Evolutionary conservation across 2,329 filamentous ascomycete species (phyloP), one percentile per base, ranked within the genome.

Genomic region (Leptographium radiaticola): DNA sequence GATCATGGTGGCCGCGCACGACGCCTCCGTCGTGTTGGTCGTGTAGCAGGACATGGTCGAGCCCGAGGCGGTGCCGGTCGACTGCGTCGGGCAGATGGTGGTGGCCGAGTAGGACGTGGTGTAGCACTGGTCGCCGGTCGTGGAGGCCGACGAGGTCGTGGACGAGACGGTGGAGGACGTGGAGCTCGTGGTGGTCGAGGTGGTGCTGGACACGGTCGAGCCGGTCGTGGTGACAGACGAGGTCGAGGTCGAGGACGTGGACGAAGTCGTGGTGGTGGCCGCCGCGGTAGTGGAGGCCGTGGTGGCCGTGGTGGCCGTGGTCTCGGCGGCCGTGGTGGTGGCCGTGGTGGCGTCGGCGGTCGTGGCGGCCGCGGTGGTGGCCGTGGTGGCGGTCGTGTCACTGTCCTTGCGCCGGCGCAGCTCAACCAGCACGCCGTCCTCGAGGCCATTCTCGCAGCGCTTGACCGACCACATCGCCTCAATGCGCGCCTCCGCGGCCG

Each of bases 1-100:
- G 59, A 72, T 65, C 54, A 71, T 66, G 39, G 69, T 70, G 6
- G 65, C 60, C 10, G 64, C 65, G 67, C 77, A 80, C 18, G 67
- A 65, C 34, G 65, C 63, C 18, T 62, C 65, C 49, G 65, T 59
- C 44, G 65, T 59, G 10, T 61, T 56, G 47, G 70, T 71, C 20
- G 63, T 58, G 60, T 60, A 66, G 68, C 74, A 79, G 13, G 68
- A 60, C 25, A 65, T 62, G 42, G 66, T 68, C 48, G 63, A 62
- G 57, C 65, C 65, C 6, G 63, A 58, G 16, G 54, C 56, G 53
- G 67, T 61, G 59, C 66, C 67, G 18, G 65, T 70, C 48, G 69
- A 69, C 54, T 68, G 62, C 7, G 67, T 51, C 12, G 67, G 66
- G 65, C 75, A 79, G 12, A 62, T 54, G 12, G 62, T 67, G 10